A percentile compares a stretch with the other conserved stretches of the same genome.
Evolutionary conservation across 202 grass and related monocot species (phyloP).

Genomic region (Alloteropsis angusta): DNA sequence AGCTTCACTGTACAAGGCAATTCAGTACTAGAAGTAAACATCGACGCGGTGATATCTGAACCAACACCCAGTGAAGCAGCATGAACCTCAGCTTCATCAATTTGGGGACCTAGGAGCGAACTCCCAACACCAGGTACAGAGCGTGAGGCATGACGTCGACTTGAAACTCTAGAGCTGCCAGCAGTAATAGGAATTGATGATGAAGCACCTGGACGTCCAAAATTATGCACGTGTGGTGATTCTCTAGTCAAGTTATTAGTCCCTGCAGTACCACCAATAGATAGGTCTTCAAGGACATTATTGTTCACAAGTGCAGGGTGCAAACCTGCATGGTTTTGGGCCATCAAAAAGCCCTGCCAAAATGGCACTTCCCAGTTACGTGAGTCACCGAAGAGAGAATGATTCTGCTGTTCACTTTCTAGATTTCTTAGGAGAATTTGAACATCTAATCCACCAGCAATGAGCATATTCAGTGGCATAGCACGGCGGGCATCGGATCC

Average conservation of each 20-base stretch:
- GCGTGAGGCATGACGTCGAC: slow-evolving; percentile 29
- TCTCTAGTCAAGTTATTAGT: slow-evolving; percentile 35
- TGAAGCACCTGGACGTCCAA: slow-evolving; percentile 36
- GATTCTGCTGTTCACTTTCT: slow-evolving; percentile 58
- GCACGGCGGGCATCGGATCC: slow-evolving; percentile 16
- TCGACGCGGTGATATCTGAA: slow-evolving; percentile 55
- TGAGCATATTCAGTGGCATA: slow-evolving; percentile 30
- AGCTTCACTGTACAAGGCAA: slow-evolving; percentile 98
- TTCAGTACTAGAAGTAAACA: slow-evolving; percentile 66
- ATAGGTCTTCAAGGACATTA: slow-evolving; percentile 24
- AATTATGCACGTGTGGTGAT: slow-evolving; percentile 12
- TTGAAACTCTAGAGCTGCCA: slow-evolving; percentile 37
- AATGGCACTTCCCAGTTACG: slow-evolving; percentile 88
- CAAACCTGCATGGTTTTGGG: slow-evolving; percentile 50
- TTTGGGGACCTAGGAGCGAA: slow-evolving; percentile 44
- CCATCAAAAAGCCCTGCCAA: slow-evolving; percentile 82
- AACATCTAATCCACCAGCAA: slow-evolving; percentile 46
- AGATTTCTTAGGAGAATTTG: slow-evolving; percentile 70
- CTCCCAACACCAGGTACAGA: slow-evolving; percentile 41
- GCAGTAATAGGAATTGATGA: slow-evolving; percentile 28
- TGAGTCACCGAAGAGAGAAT: slow-evolving; percentile 48
- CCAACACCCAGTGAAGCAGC: slow-evolving; percentile 44
- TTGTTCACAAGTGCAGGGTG: slow-evolving; percentile 31
- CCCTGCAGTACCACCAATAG: slow-evolving; percentile 1
- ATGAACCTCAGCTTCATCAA: slow-evolving; percentile 64